Percentiles rank a stretch among this genome's conserved stretches.
phyloP scores from a whole-genome alignment of 2,329 filamentous ascomycete genomes.

The Trichoderma breve region DNA sequence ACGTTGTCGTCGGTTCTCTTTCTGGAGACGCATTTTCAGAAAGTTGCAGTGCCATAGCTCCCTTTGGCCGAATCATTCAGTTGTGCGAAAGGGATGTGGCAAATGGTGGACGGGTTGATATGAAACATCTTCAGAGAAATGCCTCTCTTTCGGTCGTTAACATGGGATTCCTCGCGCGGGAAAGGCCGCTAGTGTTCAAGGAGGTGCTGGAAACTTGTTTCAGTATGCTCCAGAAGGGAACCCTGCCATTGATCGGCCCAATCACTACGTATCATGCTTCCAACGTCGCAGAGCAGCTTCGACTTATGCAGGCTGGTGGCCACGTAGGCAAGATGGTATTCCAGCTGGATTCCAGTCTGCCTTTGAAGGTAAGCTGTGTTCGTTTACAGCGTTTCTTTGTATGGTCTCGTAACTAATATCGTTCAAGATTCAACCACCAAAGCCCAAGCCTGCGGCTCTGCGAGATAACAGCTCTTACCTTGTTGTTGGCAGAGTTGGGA shows the following conservation, averaged over 20 bases:
- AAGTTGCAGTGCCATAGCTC: slow-evolving; percentile 2
- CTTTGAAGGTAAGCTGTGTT: slow-evolving; percentile 10
- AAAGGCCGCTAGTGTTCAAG: not conserved
- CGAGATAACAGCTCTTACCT: slow-evolving; percentile 16
- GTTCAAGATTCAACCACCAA: slow-evolving; percentile 17
- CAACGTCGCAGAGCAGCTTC: slow-evolving; percentile 4
- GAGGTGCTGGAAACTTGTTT: slow-evolving; percentile 14
- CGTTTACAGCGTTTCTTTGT: not conserved
- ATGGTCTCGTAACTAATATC: not conserved
- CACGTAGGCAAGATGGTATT: slow-evolving; percentile 10
- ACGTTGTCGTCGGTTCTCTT: slow-evolving; percentile 33
- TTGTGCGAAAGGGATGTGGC: slow-evolving; percentile 12
- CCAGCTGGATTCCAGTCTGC: slow-evolving; percentile 5
- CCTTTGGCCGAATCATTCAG: slow-evolving; percentile 15
- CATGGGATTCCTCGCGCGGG: slow-evolving; percentile 9
- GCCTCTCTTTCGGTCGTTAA: slow-evolving; percentile 13
- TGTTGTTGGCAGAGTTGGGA: not conserved
- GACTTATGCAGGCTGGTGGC: slow-evolving; percentile 10
- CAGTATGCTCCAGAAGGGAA: slow-evolving; percentile 5
- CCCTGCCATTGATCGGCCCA: not conserved
- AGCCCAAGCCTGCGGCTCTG: slow-evolving; percentile 6
- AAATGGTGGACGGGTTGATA: slow-evolving; percentile 4
- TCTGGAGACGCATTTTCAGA: slow-evolving; percentile 11
- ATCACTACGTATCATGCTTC: slow-evolving; percentile 7
- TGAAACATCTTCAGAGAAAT: slow-evolving; percentile 10